A percentile compares a stretch with the other conserved stretches of the same genome.
These are phyloP conservation scores for Cyclotella kingstonii DNA, from an alignment of 108 stramenopile genomes.

Conservation along the genomic window DNA sequence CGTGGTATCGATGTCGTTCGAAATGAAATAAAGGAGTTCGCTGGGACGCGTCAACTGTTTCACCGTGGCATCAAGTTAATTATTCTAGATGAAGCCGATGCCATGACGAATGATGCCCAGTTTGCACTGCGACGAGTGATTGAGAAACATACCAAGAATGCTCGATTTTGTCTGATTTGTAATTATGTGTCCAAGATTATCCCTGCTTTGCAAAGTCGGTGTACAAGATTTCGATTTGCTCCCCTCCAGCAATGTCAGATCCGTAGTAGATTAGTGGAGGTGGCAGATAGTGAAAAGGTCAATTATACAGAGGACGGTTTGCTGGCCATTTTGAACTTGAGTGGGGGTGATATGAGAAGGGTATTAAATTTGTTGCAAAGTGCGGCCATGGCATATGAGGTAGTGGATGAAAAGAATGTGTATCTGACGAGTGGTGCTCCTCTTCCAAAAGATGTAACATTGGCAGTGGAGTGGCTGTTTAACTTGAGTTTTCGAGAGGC, in stretches of 20 bases:
- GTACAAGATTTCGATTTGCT: slow-evolving; percentile 95
- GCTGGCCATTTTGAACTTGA: slow-evolving; percentile 70
- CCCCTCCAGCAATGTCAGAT: slow-evolving; percentile 81
- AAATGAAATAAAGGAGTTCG: slow-evolving; percentile 95
- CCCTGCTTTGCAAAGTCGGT: slow-evolving; percentile 91
- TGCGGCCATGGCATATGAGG: slow-evolving; percentile 72
- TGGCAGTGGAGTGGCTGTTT: slow-evolving; percentile 61
- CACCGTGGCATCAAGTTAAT: slow-evolving; percentile 83
- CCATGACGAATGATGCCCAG: slow-evolving; percentile 94
- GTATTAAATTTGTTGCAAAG: slow-evolving; percentile 89
- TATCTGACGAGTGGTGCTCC: slow-evolving; percentile 86
- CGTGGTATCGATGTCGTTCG: slow-evolving; percentile 92
- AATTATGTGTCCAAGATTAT: slow-evolving; percentile 97
- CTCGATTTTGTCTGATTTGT: slow-evolving; percentile 94
- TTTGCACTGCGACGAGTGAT: slow-evolving; percentile 89
- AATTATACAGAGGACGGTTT: slow-evolving; percentile 66
- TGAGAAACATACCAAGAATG: slow-evolving; percentile 91
- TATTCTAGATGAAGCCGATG: slow-evolving; percentile 93
- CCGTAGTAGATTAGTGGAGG: slow-evolving; percentile 65
- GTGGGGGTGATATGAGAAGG: slow-evolving; percentile 90
- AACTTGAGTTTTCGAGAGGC: slow-evolving; percentile 67
- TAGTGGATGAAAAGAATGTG: slow-evolving; percentile 65
- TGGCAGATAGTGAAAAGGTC: slow-evolving; percentile 67
- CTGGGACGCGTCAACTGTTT: slow-evolving; percentile 90
- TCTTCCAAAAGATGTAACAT: slow-evolving; percentile 64